Evolutionary conservation across 140 eudicot species (phyloP).

Genomic region (Ambrosia hybrid): DNA sequence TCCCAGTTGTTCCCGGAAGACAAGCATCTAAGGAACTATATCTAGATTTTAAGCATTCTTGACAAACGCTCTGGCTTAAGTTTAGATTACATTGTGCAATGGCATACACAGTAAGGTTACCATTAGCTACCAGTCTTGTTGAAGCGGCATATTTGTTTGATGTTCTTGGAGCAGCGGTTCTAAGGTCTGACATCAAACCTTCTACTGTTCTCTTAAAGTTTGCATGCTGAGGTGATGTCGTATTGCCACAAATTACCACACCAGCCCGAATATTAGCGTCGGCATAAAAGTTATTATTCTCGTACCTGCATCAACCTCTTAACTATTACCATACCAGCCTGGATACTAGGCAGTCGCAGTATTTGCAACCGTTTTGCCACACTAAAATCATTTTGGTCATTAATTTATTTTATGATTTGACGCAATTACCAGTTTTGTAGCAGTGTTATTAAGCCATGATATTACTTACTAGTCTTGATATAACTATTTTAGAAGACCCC

Average conservation of each 20-base stretch:
- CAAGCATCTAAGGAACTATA: constrained; percentile 25
- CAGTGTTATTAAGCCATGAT: neutral
- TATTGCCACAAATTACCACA: constrained; percentile 40
- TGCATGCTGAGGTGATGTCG: constrained; percentile 32
- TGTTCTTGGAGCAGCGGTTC: constrained; percentile 36
- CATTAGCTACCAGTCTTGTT: constrained; percentile 25
- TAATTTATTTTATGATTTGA: too few species aligned
- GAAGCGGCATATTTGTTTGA: constrained; percentile 37
- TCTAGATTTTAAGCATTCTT: constrained; percentile 34
- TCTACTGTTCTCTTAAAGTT: constrained; percentile 7
- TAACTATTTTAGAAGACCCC: too few species aligned
- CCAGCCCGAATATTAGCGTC: constrained; percentile 37
- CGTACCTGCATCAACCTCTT: constrained; percentile 32
- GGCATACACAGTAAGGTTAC: constrained; percentile 24
- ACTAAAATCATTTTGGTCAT: too few species aligned
- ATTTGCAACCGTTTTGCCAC: too few species aligned
- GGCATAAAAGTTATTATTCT: constrained; percentile 41
- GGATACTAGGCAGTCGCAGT: constrained; percentile 9
- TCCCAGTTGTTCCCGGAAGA: constrained; percentile 36
- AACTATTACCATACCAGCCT: constrained; percentile 23
- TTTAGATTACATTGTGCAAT: constrained; percentile 48
- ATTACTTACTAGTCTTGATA: neutral
- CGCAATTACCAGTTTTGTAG: too few species aligned
- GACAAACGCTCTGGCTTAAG: constrained; percentile 32
- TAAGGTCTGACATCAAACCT: constrained; percentile 33